phyloP scores from a whole-genome alignment of 164 flowering plant species.

The Chimonanthus salicifolius region DNA sequence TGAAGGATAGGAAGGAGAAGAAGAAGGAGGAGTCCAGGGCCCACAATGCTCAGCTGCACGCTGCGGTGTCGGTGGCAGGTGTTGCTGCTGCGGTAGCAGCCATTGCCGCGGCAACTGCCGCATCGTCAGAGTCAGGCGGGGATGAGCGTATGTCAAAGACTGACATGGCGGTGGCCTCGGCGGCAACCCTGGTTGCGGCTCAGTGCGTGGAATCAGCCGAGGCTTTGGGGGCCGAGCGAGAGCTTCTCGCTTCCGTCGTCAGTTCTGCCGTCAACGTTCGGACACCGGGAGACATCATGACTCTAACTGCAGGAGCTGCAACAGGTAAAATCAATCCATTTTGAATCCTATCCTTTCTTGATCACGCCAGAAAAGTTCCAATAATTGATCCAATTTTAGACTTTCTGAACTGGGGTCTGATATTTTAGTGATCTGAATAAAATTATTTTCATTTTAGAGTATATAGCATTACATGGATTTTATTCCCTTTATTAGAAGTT shows the following conservation, averaged over 20 bases:
- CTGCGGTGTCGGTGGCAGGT: conserved; percentile 74
- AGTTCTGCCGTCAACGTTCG: conserved; percentile 89
- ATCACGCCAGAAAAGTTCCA: too few relatives aligned
- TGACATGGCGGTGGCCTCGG: conserved; percentile 65
- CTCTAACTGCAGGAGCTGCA: conserved; percentile 91
- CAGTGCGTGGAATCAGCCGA: conserved; percentile 97
- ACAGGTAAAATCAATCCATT: conserved; percentile 39
- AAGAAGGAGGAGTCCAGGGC: conserved; percentile 65
- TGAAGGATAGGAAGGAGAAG: conserved; percentile 71
- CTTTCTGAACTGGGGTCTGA: too few relatives aligned
- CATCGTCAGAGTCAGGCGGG: conserved; percentile 23
- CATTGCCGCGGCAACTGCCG: conserved; percentile 40
- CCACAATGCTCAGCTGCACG: conserved; percentile 72
- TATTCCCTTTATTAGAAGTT: too few relatives aligned
- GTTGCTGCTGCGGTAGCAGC: conserved; percentile 95
- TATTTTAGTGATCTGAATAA: too few relatives aligned
- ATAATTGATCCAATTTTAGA: too few relatives aligned
- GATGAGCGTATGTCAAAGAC: conserved; percentile 25
- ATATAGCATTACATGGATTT: too few relatives aligned
- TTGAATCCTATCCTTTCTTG: too few relatives aligned
- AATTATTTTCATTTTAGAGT: too few relatives aligned
- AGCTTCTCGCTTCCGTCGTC: conserved; percentile 71
- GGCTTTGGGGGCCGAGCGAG: conserved; percentile 90
- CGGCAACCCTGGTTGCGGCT: conserved; percentile 78
- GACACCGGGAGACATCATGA: conserved; percentile 84